A percentile compares a stretch with the other conserved stretches of the same genome.
Conservation (phyloP, 345 rosid species). For the Citrus australasica region DNA sequence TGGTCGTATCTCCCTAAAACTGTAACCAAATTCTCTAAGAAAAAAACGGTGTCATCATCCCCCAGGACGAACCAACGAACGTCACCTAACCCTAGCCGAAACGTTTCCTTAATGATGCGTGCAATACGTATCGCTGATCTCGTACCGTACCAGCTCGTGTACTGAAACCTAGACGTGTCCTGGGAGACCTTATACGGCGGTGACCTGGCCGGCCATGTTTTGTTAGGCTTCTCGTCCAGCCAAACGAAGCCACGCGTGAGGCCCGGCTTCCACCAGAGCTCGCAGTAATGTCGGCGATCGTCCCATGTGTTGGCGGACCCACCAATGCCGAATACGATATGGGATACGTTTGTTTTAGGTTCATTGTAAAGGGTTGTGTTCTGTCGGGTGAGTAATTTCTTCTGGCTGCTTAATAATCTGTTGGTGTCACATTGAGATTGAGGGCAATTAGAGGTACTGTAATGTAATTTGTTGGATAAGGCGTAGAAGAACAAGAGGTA, state of each 20-base stretch:
- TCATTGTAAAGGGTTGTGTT: not conserved
- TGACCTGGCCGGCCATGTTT: conserved; percentile 43
- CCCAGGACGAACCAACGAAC: conserved; percentile 98
- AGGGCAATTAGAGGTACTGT: conserved; percentile 12
- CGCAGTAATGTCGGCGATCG: conserved; percentile 52
- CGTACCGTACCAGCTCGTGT: conserved; percentile 66
- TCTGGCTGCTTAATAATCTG: conserved; percentile 12
- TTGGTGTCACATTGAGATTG: conserved; percentile 22
- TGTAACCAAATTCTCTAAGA: conserved; percentile 59
- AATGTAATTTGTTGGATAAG: conserved; percentile 28
- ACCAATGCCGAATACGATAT: conserved; percentile 69
- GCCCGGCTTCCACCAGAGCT: conserved; percentile 82
- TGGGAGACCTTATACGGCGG: conserved; percentile 63
- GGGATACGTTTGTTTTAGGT: conserved; percentile 50
- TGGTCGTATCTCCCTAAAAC: conserved; percentile 77
- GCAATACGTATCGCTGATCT: conserved; percentile 76
- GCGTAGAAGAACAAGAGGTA: conserved; percentile 37
- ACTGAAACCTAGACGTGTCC: conserved; percentile 62
- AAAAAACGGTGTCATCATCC: conserved; percentile 90
- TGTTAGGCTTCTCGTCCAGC: conserved; percentile 65
- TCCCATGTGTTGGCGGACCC: conserved; percentile 83
- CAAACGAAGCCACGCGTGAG: conserved; percentile 74
- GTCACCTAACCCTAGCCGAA: conserved; percentile 57
- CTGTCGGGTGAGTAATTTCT: not conserved
- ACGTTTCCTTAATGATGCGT: conserved; percentile 75